These are phyloP conservation scores for Talaromyces sp. DNA, from an alignment of 2,329 filamentous ascomycete genomes.

Conservation along the genomic window DNA sequence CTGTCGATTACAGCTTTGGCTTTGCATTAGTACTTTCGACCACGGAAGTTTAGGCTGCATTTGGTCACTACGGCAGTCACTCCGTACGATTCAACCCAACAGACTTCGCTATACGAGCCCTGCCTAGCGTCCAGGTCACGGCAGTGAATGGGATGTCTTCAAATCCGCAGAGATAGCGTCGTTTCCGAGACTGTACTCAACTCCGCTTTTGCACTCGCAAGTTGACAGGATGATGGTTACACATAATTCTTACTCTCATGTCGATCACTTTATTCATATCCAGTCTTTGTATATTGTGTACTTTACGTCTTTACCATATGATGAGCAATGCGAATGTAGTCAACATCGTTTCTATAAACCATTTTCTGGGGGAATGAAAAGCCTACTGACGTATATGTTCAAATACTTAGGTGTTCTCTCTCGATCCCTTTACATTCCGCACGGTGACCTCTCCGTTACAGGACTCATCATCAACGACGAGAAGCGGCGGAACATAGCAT, in stretches of 20 bases:
- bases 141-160: neutral
- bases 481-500: too few species aligned
- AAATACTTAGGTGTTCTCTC: too few species aligned
- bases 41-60: neutral
- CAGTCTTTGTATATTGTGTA: conserved; percentile 1
- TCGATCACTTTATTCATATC: neutral
- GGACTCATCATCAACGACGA: too few species aligned
- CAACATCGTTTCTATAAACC: neutral
- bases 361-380: too few species aligned
- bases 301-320: conserved; percentile 2
- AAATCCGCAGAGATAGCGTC: neutral
- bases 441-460: too few species aligned
- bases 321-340: conserved; percentile 23
- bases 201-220: neutral
- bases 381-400: too few species aligned
- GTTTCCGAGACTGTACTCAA: neutral
- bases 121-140: neutral
- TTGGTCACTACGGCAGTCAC: neutral
- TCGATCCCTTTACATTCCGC: too few species aligned
- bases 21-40: neutral
- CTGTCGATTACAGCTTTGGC: neutral
- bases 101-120: neutral
- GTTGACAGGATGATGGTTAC: neutral
- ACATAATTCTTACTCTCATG: neutral
- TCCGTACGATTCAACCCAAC: neutral